A percentile compares a stretch with the other conserved stretches of the same genome.
These are phyloP conservation scores for Biscogniauxia marginata DNA, from an alignment of 2,329 filamentous ascomycete species.

Conservation along the genomic window DNA sequence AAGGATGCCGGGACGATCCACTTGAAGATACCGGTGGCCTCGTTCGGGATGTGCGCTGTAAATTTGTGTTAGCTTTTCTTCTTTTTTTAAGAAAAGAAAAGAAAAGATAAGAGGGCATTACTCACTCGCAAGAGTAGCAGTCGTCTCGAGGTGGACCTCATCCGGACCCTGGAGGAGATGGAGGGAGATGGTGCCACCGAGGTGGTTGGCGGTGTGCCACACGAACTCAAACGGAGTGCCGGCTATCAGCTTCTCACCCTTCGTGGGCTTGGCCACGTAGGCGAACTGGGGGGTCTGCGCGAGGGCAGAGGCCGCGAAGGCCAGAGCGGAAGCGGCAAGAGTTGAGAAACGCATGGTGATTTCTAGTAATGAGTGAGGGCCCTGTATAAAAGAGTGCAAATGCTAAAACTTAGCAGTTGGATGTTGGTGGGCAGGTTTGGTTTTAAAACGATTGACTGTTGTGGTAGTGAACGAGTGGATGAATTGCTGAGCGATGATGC, in stretches of 20 bases:
- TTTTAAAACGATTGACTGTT: not conserved
- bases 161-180: slow-evolving; percentile 1
- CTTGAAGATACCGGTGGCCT: not conserved
- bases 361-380: not conserved
- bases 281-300: not conserved
- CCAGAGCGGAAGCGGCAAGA: not conserved
- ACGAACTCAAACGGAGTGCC: not conserved
- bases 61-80: not conserved
- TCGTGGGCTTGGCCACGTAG: not conserved
- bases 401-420: not conserved
- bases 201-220: not conserved
- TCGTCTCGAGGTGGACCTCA: not conserved
- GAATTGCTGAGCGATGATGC: not conserved
- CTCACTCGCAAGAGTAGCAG: not conserved
- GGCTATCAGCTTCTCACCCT: not conserved
- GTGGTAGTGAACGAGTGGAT: not conserved
- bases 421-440: not conserved
- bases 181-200: slow-evolving; percentile 9
- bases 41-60: not conserved
- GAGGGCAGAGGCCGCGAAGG: not conserved
- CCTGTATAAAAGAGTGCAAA: not conserved
- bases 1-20: not conserved
- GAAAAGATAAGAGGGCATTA: not conserved
- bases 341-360: not conserved
- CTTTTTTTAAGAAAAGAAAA: too few relatives aligned